These are phyloP conservation scores for Oryza glumipatula DNA, from an alignment of 176 grass and related monocot species.

Conservation along the genomic window DNA sequence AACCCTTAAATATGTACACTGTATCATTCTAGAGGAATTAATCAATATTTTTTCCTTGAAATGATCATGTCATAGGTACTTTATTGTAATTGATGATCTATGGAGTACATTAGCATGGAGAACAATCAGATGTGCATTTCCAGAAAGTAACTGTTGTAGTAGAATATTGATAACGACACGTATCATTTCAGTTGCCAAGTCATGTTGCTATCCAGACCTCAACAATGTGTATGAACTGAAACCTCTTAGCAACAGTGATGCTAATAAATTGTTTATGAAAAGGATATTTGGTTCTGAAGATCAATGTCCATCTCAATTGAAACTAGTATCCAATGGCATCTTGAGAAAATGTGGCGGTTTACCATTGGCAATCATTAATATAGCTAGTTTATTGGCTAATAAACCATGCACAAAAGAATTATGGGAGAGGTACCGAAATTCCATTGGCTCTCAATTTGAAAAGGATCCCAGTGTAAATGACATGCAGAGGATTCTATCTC, in stretches of 20 bases:
- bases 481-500: conserved; percentile 10
- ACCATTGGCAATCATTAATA: conserved; percentile 22
- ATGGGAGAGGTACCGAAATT: not conserved
- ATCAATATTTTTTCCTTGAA: not conserved
- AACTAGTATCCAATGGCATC: not conserved
- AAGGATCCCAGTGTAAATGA: not conserved
- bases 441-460: not conserved
- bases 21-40: too few species aligned
- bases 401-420: not conserved
- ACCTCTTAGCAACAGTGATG: not conserved
- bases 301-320: not conserved
- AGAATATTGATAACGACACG: conserved; percentile 24
- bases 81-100: conserved; percentile 19
- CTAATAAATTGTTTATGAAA: conserved; percentile 12
- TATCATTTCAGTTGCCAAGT: not conserved
- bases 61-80: not conserved
- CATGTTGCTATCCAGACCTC: not conserved
- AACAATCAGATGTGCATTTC: conserved; percentile 2
- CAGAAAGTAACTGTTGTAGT: not conserved
- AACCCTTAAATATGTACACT: too few species aligned
- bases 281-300: conserved; percentile 16
- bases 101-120: not conserved
- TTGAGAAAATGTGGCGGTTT: not conserved
- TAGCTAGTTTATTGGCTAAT: conserved; percentile 21
- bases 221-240: conserved; percentile 21